Conservation (phyloP, 345 rosid species). For the Salix suchowensis region DNA sequence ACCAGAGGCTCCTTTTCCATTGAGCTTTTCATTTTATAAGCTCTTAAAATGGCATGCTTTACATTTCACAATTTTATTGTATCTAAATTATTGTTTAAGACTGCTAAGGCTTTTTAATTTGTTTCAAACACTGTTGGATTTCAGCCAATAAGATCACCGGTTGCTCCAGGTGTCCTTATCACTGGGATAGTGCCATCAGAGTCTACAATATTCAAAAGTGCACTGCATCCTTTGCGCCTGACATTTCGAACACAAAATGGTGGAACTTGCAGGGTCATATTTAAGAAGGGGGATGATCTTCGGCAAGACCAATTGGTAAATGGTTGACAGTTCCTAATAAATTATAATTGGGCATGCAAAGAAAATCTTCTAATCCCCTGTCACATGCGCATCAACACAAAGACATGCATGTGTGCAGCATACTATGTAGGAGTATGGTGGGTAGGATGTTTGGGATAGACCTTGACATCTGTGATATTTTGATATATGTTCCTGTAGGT, state of each 20-base stretch:
- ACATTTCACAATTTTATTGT: slow-evolving; percentile 5
- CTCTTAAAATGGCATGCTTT: slow-evolving; percentile 4
- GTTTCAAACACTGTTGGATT: slow-evolving; percentile 19
- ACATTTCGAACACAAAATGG: slow-evolving; percentile 74
- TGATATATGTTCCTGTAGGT: slow-evolving; percentile 51
- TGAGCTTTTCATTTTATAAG: slow-evolving; percentile 7
- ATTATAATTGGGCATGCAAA: background rate
- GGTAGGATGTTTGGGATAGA: background rate
- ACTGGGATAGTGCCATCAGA: slow-evolving; percentile 88
- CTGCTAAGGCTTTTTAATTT: slow-evolving; percentile 6
- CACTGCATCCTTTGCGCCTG: slow-evolving; percentile 81
- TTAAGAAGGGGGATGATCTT: slow-evolving; percentile 97
- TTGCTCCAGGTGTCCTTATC: slow-evolving; percentile 72
- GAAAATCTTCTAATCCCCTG: background rate
- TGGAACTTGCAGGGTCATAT: slow-evolving; percentile 75
- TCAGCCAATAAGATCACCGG: slow-evolving; percentile 91
- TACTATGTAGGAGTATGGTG: background rate
- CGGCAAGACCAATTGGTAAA: slow-evolving; percentile 97
- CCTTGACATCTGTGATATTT: slow-evolving; percentile 12
- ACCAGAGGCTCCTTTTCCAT: slow-evolving; percentile 9
- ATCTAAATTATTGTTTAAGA: background rate
- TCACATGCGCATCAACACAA: background rate
- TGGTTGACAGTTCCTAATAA: background rate
- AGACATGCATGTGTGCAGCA: background rate
- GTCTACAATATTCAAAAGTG: slow-evolving; percentile 93